Conservation (phyloP, 1,139 yeast species). For the Saccharomycopsis hybrid region DNA sequence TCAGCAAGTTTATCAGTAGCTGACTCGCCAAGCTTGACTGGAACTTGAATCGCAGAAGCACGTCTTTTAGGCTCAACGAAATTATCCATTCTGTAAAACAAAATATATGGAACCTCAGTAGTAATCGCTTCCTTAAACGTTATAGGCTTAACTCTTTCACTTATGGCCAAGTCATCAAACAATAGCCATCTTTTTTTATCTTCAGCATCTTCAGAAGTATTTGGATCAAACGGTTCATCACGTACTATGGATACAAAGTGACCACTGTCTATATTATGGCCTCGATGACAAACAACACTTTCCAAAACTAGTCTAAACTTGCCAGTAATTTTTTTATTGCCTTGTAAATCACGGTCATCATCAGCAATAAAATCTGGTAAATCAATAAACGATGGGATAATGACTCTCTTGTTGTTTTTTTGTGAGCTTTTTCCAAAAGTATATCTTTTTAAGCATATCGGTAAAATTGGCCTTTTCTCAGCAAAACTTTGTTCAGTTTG, state of each 20-base stretch:
- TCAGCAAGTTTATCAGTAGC: background rate
- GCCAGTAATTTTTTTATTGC: constrained; percentile 29
- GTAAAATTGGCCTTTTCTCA: constrained; percentile 59
- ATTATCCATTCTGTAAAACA: constrained; percentile 60
- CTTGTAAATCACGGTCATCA: constrained; percentile 31
- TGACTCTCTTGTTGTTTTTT: constrained; percentile 51
- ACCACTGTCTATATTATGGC: constrained; percentile 56
- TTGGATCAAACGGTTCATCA: constrained; percentile 25
- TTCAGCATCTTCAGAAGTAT: constrained; percentile 17
- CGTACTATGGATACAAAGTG: constrained; percentile 59
- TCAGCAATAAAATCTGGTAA: constrained; percentile 74
- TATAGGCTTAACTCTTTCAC: constrained; percentile 41
- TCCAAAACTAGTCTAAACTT: constrained; percentile 63
- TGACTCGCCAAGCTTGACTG: background rate
- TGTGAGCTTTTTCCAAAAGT: constrained; percentile 45
- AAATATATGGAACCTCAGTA: constrained; percentile 63
- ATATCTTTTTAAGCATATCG: constrained; percentile 68
- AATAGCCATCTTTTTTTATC: constrained; percentile 47
- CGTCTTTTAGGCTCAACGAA: constrained; percentile 10
- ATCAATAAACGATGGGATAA: constrained; percentile 62
- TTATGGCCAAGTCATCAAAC: constrained; percentile 58
- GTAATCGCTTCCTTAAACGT: constrained; percentile 52
- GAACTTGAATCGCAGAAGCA: no score
- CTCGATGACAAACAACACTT: constrained; percentile 74
- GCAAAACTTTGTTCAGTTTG: constrained; percentile 33